Conservation (phyloP, 306 rosid genomes). For the Crotalaria pallida region DNA sequence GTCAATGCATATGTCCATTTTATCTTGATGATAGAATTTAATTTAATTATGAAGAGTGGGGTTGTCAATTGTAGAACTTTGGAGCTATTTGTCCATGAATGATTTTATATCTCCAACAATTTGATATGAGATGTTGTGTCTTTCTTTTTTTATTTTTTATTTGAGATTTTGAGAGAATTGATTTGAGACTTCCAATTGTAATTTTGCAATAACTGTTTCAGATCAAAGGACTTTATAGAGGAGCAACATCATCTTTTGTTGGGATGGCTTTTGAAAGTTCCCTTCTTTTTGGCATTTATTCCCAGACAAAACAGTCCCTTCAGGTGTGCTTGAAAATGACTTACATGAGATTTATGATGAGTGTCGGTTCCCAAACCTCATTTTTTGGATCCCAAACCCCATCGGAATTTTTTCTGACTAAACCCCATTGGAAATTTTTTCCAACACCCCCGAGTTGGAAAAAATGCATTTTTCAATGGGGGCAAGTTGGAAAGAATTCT, state of each 20-base stretch:
- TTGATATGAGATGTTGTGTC: background rate
- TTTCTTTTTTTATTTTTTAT: background rate
- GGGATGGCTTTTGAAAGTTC: constrained; percentile 95
- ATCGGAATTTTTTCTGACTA: too few relatives aligned
- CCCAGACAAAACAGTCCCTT: constrained; percentile 65
- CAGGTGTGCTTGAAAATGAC: constrained; percentile 59
- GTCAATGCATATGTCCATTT: background rate
- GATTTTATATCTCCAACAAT: background rate
- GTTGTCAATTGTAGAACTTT: background rate
- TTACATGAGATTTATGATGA: constrained; percentile 12
- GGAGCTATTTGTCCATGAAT: background rate
- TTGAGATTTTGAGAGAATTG: background rate
- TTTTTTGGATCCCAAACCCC: too few relatives aligned
- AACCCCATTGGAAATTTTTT: too few relatives aligned
- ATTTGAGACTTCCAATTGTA: background rate
- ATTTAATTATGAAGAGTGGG: background rate
- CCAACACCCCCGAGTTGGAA: too few relatives aligned
- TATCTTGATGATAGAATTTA: background rate
- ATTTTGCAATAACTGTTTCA: constrained; percentile 38
- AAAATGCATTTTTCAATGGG: too few relatives aligned
- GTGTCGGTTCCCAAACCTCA: too few relatives aligned
- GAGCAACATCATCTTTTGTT: constrained; percentile 85
- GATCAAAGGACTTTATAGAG: constrained; percentile 92
- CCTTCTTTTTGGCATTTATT: constrained; percentile 81
- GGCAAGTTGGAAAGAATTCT: too few relatives aligned